Base-by-base conservation (phyloP, 805 yeast species). In the Clavispora carvajalis region DNA sequence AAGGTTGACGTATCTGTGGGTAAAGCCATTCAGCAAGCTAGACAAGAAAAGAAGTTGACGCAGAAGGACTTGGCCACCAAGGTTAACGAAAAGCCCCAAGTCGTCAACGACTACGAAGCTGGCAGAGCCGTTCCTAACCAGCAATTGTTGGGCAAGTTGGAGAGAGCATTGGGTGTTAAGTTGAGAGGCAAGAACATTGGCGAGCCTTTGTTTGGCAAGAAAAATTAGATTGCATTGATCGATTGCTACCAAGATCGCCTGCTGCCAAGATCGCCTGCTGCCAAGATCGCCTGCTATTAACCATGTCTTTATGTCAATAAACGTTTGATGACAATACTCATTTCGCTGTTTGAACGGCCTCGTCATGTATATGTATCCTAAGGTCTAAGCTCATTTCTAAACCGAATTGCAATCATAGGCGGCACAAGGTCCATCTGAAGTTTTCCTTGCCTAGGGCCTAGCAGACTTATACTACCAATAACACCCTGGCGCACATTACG, bases 121-220 rank as follows among this genome's bases (percentile, higher is more conserved):
- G 97, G 96, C 44, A 81, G 95, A 61, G 99, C 96, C 34, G 79
- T 85, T 51, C 99, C 99, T 43, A 90, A 87, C 72, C 99, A 93
- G 73, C 98, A 90, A 68, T 67, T 93, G 39, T 76, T 93, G 57
- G 90, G 84, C 40, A 93, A 93, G 72, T 69, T 93, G 63, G 98
- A 93, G 72, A 79, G 96, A 66, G 95, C 84, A 31, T 74, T 93
- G 55, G 98, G 98, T 52, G 84, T 93, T 49, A 93, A 89, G 71
- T 79, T 93, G 60, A 80, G 98, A 71, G 99, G 99, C 60, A 90
- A 91, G 72, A 85, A 82, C 65, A 85, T 93, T 57, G 99, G 99
- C 48, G 80, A 82, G 56, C 96, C 98, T 24, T 73, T 93, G 52
- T 76, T 76, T 53, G 73, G 68, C 41, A 76, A 74, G 70, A 77